phyloP scores from a whole-genome alignment of 2,329 filamentous ascomycete species.

The Diaporthe vaccinii region DNA sequence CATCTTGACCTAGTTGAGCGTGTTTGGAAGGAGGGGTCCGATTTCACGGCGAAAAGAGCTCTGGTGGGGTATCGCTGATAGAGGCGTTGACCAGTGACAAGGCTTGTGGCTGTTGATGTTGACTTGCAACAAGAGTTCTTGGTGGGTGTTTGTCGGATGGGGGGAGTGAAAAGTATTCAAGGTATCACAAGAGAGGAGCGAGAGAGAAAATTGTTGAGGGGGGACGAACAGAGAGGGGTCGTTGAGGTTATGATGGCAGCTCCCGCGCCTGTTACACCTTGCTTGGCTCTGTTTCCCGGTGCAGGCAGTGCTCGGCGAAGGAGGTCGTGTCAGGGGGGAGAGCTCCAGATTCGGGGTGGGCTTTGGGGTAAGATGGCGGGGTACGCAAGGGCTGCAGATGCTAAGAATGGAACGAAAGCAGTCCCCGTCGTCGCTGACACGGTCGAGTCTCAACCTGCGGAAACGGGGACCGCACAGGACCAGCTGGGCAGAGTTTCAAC shows the following conservation, averaged over 20 bases:
- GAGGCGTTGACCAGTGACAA: constrained; percentile 32
- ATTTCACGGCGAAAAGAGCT: constrained; percentile 24
- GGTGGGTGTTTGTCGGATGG: not conserved
- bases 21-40: constrained; percentile 45
- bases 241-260: constrained; percentile 30
- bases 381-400: constrained; percentile 30
- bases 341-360: constrained; percentile 25
- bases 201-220: constrained; percentile 6
- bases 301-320: constrained; percentile 25
- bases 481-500: constrained; percentile 28
- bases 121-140: constrained; percentile 26
- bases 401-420: constrained; percentile 28
- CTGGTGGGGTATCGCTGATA: constrained; percentile 38
- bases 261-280: constrained; percentile 37
- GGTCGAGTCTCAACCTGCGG: constrained; percentile 27
- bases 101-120: constrained; percentile 31
- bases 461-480: not conserved
- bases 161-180: not conserved
- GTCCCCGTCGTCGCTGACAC: constrained; percentile 9
- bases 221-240: constrained; percentile 25
- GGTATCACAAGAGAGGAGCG: not conserved
- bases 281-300: constrained; percentile 34
- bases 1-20: constrained; percentile 49
- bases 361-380: constrained; percentile 27
- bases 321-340: constrained; percentile 25